These are phyloP conservation scores for Gossypium australe DNA, from an alignment of 345 rosid genomes.

Conservation along the genomic window DNA sequence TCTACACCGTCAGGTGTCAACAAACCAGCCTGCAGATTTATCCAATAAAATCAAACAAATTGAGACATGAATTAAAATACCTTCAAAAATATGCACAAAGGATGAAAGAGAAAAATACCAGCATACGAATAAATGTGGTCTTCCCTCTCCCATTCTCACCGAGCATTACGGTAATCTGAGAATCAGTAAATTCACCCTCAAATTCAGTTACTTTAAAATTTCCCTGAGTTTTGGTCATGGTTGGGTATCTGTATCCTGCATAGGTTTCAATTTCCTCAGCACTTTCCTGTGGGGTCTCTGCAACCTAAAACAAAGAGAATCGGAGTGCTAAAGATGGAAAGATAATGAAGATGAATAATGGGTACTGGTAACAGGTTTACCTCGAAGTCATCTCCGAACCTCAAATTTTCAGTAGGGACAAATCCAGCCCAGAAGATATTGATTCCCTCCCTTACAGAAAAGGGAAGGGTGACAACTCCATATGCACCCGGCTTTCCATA, in stretches of 20 bases:
- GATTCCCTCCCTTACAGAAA: conserved; percentile 95
- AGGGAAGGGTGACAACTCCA: conserved; percentile 98
- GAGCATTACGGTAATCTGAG: conserved; percentile 94
- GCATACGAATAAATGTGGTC: conserved; percentile 96
- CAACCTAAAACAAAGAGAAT: conserved; percentile 45
- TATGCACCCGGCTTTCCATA: conserved; percentile 99
- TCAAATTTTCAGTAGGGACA: conserved; percentile 90
- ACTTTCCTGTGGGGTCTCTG: conserved; percentile 94
- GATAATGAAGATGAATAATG: conserved; percentile 9
- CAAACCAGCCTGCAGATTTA: conserved; percentile 69
- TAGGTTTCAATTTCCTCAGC: conserved; percentile 90
- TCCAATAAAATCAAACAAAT: conserved; percentile 15
- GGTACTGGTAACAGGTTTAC: conserved; percentile 28
- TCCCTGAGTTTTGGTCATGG: conserved; percentile 89
- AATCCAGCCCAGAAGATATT: conserved; percentile 90
- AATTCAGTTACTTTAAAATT: conserved; percentile 44
- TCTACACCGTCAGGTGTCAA: conserved; percentile 77
- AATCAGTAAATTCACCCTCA: conserved; percentile 99
- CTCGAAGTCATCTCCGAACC: conserved; percentile 87
- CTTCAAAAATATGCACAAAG: conserved; percentile 1
- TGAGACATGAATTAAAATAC: not conserved
- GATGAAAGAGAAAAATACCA: conserved; percentile 43
- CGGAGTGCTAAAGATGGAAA: not conserved
- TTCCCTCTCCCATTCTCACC: conserved; percentile 99
- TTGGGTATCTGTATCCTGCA: conserved; percentile 89